These are phyloP conservation scores for Monilinia fructicola DNA, from an alignment of 2,329 filamentous ascomycete species.

Conservation along the genomic window DNA sequence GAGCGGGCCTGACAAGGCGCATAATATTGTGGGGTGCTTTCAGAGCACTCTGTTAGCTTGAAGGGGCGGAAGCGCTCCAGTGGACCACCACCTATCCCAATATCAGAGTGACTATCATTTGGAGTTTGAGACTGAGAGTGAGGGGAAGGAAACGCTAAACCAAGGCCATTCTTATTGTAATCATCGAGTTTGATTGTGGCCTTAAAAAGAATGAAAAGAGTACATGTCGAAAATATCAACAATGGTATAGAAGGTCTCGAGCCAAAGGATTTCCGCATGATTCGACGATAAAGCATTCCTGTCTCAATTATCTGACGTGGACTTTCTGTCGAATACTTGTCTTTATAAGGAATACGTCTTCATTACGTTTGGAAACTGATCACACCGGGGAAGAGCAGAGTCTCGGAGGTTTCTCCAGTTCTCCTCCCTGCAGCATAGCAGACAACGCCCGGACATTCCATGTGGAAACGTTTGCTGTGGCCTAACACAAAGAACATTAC, in stretches of 20 bases:
- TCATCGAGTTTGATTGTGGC: background rate
- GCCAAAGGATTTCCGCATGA: background rate
- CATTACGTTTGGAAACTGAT: background rate
- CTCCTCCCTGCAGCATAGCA: background rate
- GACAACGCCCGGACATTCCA: background rate
- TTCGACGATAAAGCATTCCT: background rate
- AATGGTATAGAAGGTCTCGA: background rate
- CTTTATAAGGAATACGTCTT: background rate
- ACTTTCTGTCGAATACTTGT: background rate
- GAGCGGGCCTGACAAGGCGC: background rate
- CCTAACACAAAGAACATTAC: background rate
- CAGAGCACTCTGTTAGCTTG: background rate
- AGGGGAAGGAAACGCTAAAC: background rate
- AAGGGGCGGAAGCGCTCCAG: background rate
- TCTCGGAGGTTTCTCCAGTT: background rate
- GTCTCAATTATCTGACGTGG: background rate
- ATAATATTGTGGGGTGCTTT: background rate
- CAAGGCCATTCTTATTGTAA: background rate
- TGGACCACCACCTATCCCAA: background rate
- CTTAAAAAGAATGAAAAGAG: background rate
- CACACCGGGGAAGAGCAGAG: background rate
- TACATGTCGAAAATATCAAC: background rate
- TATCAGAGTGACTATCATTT: background rate
- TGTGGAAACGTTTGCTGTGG: background rate
- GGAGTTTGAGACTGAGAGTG: background rate